These are phyloP conservation scores for Xylaria telfairii DNA, from an alignment of 495 filamentous ascomycete species.

Conservation along the genomic window DNA sequence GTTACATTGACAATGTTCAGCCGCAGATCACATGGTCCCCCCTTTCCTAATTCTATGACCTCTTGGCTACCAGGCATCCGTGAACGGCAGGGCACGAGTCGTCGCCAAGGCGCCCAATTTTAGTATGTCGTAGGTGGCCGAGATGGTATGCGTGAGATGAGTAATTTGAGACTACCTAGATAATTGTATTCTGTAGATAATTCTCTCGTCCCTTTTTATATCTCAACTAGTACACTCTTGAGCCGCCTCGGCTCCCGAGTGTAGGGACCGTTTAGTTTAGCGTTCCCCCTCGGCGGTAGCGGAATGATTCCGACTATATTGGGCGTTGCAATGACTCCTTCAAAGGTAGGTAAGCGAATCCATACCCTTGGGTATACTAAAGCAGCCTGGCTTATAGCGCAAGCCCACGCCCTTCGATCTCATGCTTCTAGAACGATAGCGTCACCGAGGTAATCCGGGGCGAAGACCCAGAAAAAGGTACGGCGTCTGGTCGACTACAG, in stretches of 20 bases:
- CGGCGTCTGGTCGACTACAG: neutral
- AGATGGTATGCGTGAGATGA: neutral
- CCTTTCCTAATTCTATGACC: neutral
- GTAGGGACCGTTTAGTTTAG: too few species aligned
- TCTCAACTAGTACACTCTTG: neutral
- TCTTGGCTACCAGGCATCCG: neutral
- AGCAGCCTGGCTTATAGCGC: neutral
- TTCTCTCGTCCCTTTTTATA: neutral
- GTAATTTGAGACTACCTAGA: neutral
- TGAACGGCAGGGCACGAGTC: neutral
- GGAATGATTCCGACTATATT: neutral
- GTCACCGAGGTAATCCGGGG: neutral
- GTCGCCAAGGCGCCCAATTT: neutral
- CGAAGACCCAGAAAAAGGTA: neutral
- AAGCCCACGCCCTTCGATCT: neutral
- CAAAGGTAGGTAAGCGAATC: neutral
- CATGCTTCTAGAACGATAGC: neutral
- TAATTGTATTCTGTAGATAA: neutral
- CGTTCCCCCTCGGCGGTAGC: neutral
- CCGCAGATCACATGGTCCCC: neutral
- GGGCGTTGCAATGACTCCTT: neutral
- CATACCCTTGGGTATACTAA: neutral
- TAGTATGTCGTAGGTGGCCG: neutral
- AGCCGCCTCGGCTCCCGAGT: neutral
- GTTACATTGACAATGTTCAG: neutral